Percentiles rank a stretch among this genome's conserved stretches.
phyloP scores from a whole-genome alignment of 148 eudicot genomes.

The Camellia lanceoleosa region DNA sequence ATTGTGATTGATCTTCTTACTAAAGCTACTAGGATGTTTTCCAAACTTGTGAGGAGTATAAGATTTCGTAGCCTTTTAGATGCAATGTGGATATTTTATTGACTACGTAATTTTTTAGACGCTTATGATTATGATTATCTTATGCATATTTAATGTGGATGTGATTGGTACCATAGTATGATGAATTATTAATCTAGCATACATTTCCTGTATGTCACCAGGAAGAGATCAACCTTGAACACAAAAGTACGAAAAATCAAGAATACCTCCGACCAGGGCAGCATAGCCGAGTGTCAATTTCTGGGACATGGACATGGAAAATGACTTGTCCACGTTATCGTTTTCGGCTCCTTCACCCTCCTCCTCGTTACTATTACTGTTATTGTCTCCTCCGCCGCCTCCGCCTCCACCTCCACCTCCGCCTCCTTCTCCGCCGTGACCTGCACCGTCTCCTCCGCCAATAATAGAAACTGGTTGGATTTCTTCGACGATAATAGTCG shows the following conservation, averaged over 20 bases:
- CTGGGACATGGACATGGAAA: constrained; percentile 77
- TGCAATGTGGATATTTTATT: no score
- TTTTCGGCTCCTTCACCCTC: constrained; percentile 42
- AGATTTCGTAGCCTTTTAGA: no score
- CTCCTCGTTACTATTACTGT: constrained; percentile 25
- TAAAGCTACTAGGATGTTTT: no score
- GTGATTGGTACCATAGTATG: no score
- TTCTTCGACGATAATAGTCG: neutral
- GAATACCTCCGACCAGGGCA: constrained; percentile 57
- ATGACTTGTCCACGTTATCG: constrained; percentile 31
- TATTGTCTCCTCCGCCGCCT: constrained; percentile 32
- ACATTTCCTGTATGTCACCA: no score
- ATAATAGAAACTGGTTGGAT: constrained; percentile 30
- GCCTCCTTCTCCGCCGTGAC: constrained; percentile 26
- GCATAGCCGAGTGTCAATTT: constrained; percentile 84
- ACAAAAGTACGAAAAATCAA: neutral
- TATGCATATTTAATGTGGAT: no score
- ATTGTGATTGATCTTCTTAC: no score
- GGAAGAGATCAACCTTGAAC: no score
- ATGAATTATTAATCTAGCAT: no score
- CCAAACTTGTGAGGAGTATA: no score
- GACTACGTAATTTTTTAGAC: no score
- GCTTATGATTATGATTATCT: no score
- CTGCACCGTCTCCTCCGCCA: constrained; percentile 45
- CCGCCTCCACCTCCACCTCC: constrained; percentile 44